A percentile compares a stretch with the other conserved stretches of the same genome.
phyloP scores from a whole-genome alignment of 768 basidiomycete genomes.

The Collybiopsis confluens region DNA sequence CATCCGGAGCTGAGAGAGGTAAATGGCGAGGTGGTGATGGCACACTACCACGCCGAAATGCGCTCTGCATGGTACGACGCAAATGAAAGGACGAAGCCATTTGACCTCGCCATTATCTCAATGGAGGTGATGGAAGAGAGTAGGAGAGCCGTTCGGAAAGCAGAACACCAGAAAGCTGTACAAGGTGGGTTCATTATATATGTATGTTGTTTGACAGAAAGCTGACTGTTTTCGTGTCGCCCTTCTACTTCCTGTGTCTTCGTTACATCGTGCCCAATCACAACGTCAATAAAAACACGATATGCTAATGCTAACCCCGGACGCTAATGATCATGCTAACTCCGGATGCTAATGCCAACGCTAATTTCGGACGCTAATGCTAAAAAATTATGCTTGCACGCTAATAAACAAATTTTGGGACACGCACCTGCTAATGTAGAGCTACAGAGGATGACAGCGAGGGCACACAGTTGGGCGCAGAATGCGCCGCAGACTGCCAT shows the following conservation, averaged over 20 bases:
- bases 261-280: too few species aligned
- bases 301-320: too few species aligned
- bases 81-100: not conserved
- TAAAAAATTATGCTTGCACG: too few species aligned
- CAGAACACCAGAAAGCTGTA: not conserved
- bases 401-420: too few species aligned
- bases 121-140: not conserved
- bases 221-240: too few species aligned
- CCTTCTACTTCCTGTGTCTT: too few species aligned
- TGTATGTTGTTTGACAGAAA: not conserved
- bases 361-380: too few species aligned
- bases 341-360: too few species aligned
- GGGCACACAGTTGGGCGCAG: slow-evolving; percentile 13
- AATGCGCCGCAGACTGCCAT: too few species aligned
- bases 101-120: slow-evolving; percentile 1
- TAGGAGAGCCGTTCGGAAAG: not conserved
- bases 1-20: not conserved
- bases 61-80: slow-evolving; percentile 2
- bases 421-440: not conserved
- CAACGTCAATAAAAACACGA: too few species aligned
- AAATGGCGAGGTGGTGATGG: not conserved
- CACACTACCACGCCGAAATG: slow-evolving; percentile 5
- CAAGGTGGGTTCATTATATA: not conserved
- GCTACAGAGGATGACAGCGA: not conserved
- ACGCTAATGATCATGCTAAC: too few species aligned